Percentiles rank a stretch among this genome's conserved stretches.
Evolutionary conservation across 2,329 filamentous ascomycete species (phyloP).

Genomic region (Ascochyta lentis): DNA sequence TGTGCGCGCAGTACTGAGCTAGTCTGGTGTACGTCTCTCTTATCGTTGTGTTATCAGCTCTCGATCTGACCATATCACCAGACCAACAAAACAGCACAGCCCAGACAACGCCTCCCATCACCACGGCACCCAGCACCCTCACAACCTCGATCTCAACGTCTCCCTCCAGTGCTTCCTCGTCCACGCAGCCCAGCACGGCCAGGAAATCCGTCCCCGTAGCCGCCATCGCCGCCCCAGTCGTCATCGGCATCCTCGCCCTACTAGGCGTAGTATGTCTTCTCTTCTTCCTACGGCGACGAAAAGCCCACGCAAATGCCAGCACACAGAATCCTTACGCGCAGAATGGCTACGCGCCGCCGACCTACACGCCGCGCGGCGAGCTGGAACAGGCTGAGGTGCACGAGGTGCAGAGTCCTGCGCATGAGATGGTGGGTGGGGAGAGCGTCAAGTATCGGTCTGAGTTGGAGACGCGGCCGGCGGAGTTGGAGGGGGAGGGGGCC

Average conservation of each 20-base stretch:
- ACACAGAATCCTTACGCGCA: background rate
- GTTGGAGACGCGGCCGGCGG: background rate
- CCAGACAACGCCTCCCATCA: background rate
- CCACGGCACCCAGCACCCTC: background rate
- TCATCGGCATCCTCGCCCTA: conserved; percentile 11
- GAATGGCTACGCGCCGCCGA: background rate
- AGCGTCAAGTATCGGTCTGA: conserved; percentile 5
- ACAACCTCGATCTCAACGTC: background rate
- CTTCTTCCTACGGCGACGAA: conserved; percentile 8
- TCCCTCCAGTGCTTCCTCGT: background rate
- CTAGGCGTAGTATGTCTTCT: conserved; percentile 1
- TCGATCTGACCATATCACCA: background rate
- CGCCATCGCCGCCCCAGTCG: conserved; percentile 11
- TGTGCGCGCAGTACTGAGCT: conserved; percentile 10
- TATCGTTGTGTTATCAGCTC: too few relatives aligned
- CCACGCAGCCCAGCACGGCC: background rate
- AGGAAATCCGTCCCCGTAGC: conserved; percentile 11
- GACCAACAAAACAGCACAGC: conserved; percentile 1
- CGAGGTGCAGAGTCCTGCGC: conserved; percentile 1
- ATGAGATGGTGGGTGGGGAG: conserved; percentile 1
- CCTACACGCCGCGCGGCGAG: background rate
- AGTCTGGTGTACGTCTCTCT: conserved; percentile 6
- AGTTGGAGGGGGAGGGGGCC: conserved; percentile 2
- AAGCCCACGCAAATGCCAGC: background rate
- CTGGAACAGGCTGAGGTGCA: background rate